A percentile compares a stretch with the other conserved stretches of the same genome.
Evolutionary conservation across 176 grass and related monocot species (phyloP).

Genomic region (Aegilops longissima): DNA sequence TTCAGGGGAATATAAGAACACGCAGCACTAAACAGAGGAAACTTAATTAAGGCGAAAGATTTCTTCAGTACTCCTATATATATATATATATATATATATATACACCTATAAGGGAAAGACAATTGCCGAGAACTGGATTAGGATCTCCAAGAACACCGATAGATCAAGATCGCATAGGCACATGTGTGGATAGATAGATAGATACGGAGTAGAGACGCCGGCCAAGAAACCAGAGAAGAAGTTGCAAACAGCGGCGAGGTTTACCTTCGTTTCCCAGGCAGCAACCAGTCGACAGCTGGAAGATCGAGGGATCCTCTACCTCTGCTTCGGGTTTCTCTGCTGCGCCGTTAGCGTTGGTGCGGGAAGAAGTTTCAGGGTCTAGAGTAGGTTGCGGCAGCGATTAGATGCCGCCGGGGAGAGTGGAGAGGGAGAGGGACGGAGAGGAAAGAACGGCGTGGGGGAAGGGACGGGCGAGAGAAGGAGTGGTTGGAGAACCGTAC

Average conservation of each 20-base stretch:
- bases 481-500: not conserved
- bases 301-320: not conserved
- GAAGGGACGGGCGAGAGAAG: not conserved
- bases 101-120: not conserved
- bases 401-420: not conserved
- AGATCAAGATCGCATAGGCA: not conserved
- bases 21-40: not conserved
- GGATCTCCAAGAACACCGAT: not conserved
- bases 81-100: too few relatives aligned
- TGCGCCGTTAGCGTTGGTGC: not conserved
- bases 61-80: not conserved
- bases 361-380: not conserved
- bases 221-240: not conserved
- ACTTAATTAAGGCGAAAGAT: not conserved
- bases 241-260: not conserved
- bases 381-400: not conserved
- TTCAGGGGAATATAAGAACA: not conserved
- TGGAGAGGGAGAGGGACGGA: not conserved
- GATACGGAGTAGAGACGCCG: not conserved
- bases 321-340: not conserved
- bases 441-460: not conserved
- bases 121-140: not conserved
- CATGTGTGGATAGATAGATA: not conserved
- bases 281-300: not conserved
- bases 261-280: conserved; percentile 4